Base-by-base conservation (phyloP, 768 basidiomycete genomes). In the Tylopilus vinaceipallidus region DNA sequence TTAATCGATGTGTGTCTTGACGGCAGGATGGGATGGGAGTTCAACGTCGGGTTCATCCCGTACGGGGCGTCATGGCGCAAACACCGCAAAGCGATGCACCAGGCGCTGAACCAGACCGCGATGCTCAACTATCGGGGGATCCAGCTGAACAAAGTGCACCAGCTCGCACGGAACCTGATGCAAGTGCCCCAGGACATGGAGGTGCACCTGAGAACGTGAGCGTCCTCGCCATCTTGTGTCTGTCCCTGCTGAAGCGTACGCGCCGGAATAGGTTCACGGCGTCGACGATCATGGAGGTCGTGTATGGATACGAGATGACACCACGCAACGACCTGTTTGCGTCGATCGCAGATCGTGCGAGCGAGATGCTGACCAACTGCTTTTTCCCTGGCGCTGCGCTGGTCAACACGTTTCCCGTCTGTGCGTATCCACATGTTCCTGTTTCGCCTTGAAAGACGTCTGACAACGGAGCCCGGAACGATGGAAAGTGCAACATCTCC, bases 11-110 rank as follows among this genome's bases (percentile, higher is more conserved):
- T 14, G 2, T 32, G 32, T 32, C 39, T 12, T 29, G 6, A 12
- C 27, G 27, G 6, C 27, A 58, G 58, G 26, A 68, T 70, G 67
- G 71, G 72, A 16, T 75, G 72, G 68, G 69, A 71, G 42, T 73
- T 72, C 49, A 67, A 71, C 44, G 57, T 68, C 7, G 67, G 61
- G 23, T 56, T 70, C 27, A 63, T 69, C 53, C 64, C 57, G 2
- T 74, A 76, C 49, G 71, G 71, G 1, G 43, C 67, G 2, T 52
- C 49, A 37, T 76, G 74, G 75, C 65, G 72, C 8, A 59, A 53
- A 27, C 69, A 74, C 47, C 57, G 73, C 29, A 65, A 68, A 38
- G 60, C 69, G 29, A 67, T 68, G 49, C 71, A 73, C 35, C 70
- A 75, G 30, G 57, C 57, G n/a, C 63, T 74, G 53, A 62, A 60